Base-by-base conservation (phyloP, 257 asterid genomes). In the Solanum ossicruentum region DNA sequence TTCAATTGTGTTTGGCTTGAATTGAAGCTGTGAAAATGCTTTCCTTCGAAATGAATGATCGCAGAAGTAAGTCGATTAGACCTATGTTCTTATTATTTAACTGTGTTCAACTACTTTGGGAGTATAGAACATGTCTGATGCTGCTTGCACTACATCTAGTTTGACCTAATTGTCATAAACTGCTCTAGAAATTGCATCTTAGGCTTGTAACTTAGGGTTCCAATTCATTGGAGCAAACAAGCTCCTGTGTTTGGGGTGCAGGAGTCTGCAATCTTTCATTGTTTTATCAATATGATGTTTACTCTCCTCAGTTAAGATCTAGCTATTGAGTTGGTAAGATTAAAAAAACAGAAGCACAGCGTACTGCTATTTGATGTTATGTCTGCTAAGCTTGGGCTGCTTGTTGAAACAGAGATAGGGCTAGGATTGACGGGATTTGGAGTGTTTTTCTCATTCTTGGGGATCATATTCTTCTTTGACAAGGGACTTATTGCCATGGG, bases 401-500 rank as follows among this genome's bases (percentile, higher is more conserved):
- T 58, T 84, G 17, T 73, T 88, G 88, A 66, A 85, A 89, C 96
- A 95, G 98, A 96, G 92, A 96, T 96, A 87, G 98, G 99, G 55
- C 95, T 96, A 20, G 98, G 98, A 81, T 91, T 96, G 95, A 96
- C 99, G 39, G 98, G 98, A 71, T 96, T 96, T 81, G 98, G 99
- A 77, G 92, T 94, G 26, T 93, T 96, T 61, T 96, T 96, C 88
- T 94, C 98, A 15, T 90, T 96, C 91, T 88, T 96, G 88, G 99
- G 99, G 82, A 86, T 96, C 87, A 88, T 93, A 86, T 92, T 93
- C 91, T 93, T 96, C 91, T 94, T 96, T 45, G 99, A 94, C 84
- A 96, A 96, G 90, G 99, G 99, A 49, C 91, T 96, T 51, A 92
- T 96, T 84, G 99, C 98, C 55, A 93, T 96, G 97, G 99, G 98